phyloP scores from a whole-genome alignment of 345 rosid genomes.

The Salix suchowensis region DNA sequence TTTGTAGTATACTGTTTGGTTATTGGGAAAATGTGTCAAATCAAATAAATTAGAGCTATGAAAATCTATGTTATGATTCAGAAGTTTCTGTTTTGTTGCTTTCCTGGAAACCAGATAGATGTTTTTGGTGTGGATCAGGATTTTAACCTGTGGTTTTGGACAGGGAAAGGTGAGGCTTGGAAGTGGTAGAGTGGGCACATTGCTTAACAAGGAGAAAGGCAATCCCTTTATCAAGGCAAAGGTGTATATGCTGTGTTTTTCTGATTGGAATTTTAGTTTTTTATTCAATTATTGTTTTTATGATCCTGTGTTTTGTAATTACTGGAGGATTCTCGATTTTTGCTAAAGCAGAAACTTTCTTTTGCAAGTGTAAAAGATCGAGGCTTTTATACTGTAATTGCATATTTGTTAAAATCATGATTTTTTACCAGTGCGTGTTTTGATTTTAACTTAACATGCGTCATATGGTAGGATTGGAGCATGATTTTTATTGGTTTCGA shows the following conservation, averaged over 20 bases:
- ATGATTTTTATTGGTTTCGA: neutral
- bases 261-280: neutral
- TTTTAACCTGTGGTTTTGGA: slow-evolving; percentile 1
- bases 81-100: neutral
- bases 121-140: neutral
- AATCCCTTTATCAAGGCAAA: slow-evolving; percentile 42
- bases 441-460: neutral
- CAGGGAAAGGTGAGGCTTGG: slow-evolving; percentile 66
- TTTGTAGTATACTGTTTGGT: neutral
- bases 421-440: neutral
- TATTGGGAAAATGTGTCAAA: neutral
- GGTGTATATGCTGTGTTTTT: slow-evolving; percentile 28
- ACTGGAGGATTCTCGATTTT: neutral
- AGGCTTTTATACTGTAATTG: neutral
- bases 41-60: neutral
- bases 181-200: slow-evolving; percentile 24
- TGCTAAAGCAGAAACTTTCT: neutral
- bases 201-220: slow-evolving; percentile 27
- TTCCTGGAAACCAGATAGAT: neutral
- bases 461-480: neutral
- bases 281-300: neutral
- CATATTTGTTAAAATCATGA: neutral
- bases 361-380: neutral
- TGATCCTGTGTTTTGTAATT: neutral
- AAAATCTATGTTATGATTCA: neutral